Evolutionary conservation across 208 protist genomes (phyloP).

Genomic region (Phytomonas sp.): DNA sequence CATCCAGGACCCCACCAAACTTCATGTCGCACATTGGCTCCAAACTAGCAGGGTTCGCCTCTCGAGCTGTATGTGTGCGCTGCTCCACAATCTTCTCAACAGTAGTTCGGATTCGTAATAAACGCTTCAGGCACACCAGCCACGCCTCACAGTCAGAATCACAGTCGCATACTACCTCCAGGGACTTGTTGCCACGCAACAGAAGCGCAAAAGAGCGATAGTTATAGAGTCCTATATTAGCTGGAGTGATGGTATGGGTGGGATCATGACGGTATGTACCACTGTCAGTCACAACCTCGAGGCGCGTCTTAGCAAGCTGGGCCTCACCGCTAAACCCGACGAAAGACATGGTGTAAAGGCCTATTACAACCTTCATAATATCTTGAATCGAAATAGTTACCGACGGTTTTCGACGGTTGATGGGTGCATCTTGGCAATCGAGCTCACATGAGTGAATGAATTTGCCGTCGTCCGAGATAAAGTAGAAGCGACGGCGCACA

Average conservation of each 20-base stretch:
- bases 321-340: conserved; percentile 56
- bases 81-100: conserved; percentile 56
- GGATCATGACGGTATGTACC: conserved; percentile 73
- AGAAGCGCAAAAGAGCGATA: conserved; percentile 82
- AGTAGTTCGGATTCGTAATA: conserved; percentile 53
- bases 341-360: conserved; percentile 79
- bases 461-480: conserved; percentile 83
- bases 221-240: conserved; percentile 76
- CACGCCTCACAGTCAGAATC: conserved; percentile 89
- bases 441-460: conserved; percentile 86
- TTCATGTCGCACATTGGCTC: conserved; percentile 34
- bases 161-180: conserved; percentile 86
- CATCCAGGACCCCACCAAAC: conserved; percentile 74
- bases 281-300: conserved; percentile 58
- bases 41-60: neutral
- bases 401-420: conserved; percentile 79
- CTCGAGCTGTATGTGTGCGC: conserved; percentile 14
- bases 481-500: conserved; percentile 76
- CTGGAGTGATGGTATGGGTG: conserved; percentile 66
- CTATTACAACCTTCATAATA: conserved; percentile 77
- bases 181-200: conserved; percentile 70
- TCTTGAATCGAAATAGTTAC: conserved; percentile 81
- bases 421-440: conserved; percentile 57
- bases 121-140: conserved; percentile 76
- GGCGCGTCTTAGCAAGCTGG: conserved; percentile 62